Evolutionary conservation across 495 filamentous ascomycete genomes (phyloP), one percentile per base, ranked within the genome.

Genomic region (Polyplosphaeria fusca): DNA sequence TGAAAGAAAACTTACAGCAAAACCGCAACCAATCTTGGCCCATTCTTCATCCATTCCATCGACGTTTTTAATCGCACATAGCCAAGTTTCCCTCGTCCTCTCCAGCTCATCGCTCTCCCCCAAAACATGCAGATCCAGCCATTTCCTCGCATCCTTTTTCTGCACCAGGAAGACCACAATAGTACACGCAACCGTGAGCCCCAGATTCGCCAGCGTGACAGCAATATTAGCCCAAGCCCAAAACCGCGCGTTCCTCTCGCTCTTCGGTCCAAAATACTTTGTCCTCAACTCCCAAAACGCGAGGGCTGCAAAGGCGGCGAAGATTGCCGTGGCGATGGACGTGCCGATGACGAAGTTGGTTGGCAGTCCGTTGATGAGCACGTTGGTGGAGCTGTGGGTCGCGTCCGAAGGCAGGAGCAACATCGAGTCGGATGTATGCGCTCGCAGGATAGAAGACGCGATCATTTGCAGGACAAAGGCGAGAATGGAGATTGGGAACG

Each of bases 261-360:
- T 3, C 14, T 3, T n/a, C 13, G 20, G 14, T 5, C 4, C 23
- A 25, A 19, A 19, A 20, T 45, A 19, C 20, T 14, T 35, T 35
- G 7, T 35, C 30, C 45, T 28, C 26, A 48, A 26, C 18, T 48
- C 45, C 45, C 45, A 48, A 16, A 48, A 28, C 24, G 3, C 45
- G 4, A 32, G 26, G 7, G 24, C 26, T 3, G 45, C 4, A 32
- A 48, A 3, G 45, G 24, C 9, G 26, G 24, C 16, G 9, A 48
- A 32, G 23, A 48, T 13, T 4, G 24, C 5, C 3, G 23, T 32
- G 3, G 18, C 12, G 12, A 48, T 32, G 13, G 45, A 28, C 5
- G 45, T 48, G 2, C 13, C 18, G 16, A 25, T 24, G 7, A 48
- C 11, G 45, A 30, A 28, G 26, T 27, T 13, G 45, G 24, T n/a